Base-by-base conservation (phyloP, 306 rosid species). In the Sindora glabra region DNA sequence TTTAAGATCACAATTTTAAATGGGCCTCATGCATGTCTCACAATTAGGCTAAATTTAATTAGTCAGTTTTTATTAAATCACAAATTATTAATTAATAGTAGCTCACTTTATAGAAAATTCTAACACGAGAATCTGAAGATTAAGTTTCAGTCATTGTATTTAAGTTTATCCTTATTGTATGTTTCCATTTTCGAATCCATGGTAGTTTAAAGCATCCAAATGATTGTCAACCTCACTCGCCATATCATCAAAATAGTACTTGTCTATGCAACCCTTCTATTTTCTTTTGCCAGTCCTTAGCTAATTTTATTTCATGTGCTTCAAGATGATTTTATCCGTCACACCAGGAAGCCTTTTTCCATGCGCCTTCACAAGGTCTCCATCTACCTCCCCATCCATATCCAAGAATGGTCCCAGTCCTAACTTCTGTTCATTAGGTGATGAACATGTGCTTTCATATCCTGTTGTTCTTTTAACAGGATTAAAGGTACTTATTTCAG, bases 151-250 rank as follows among this genome's bases (percentile, higher is more conserved):
- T n/a, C n/a, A n/a, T 12, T 64, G 39, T 55, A 72, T 81, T 34
- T 77, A 83, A 75, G 84, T 84, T 82, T 69, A 56, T 21, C 32
- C 52, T 82, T 90, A 71, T 78, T 80, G 53, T 86, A 90, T 21
- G 64, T 55, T 51, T 89, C 94, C 44, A 84, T 12, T 76, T 94
- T 95, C 16, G 86, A 85, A 27, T 86, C 95, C 60, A 94, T 68
- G 53, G 78, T 84, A 67, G 85, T 74, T n/a, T 59, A 89, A 82
- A 48, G 94, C 97, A 77, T 94, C 91, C 86, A 73, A 44, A 48
- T 89, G 86, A 77, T 84, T 84, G 68, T 92, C 97, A 73, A 84
- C 85, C 79, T 89, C 97, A 64, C 97, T 81, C 38, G 68, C 74
- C 51, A 78, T 41, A 56, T 79, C 90, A 71, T 82, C 94, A 73